Evolutionary conservation across 768 basidiomycete genomes (phyloP).

Genomic region (Rhizopogon rudus): DNA sequence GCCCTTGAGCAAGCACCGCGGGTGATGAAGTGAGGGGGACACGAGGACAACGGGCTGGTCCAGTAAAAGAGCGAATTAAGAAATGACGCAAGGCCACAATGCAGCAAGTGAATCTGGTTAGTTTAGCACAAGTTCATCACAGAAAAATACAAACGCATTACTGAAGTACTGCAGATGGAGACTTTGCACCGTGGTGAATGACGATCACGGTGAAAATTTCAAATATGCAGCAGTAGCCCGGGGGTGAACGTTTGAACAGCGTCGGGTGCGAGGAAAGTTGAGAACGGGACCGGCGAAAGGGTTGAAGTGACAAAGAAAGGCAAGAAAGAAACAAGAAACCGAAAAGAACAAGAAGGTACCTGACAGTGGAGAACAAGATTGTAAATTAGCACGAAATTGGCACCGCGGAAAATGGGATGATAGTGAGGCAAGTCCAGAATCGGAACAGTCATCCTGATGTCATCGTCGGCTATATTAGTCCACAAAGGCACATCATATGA

Average conservation of each 20-base stretch:
- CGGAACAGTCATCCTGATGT: constrained; percentile 20
- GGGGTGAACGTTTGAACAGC: not conserved
- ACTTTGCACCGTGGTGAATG: constrained; percentile 1
- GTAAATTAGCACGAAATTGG: constrained; percentile 8
- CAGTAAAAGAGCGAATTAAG: constrained; percentile 13
- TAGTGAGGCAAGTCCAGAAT: constrained; percentile 17
- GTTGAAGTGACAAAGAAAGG: not conserved
- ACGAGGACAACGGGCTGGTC: constrained; percentile 24
- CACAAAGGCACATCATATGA: constrained; percentile 19
- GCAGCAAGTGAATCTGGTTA: constrained; percentile 8
- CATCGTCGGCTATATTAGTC: constrained; percentile 9
- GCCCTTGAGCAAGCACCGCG: constrained; percentile 18
- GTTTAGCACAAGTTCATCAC: constrained; percentile 15
- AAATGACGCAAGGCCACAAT: constrained; percentile 19
- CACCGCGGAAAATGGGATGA: constrained; percentile 7
- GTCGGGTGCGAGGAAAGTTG: no score
- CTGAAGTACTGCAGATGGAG: constrained; percentile 4
- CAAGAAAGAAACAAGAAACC: not conserved
- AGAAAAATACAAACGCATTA: constrained; percentile 12
- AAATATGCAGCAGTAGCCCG: not conserved
- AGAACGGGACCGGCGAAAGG: not conserved
- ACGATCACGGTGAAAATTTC: constrained; percentile 4
- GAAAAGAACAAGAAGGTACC: not conserved
- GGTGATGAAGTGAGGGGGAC: constrained; percentile 20
- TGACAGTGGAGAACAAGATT: not conserved